Base-by-base conservation (phyloP, 768 basidiomycete species). In the Podaxis pistillaris region DNA sequence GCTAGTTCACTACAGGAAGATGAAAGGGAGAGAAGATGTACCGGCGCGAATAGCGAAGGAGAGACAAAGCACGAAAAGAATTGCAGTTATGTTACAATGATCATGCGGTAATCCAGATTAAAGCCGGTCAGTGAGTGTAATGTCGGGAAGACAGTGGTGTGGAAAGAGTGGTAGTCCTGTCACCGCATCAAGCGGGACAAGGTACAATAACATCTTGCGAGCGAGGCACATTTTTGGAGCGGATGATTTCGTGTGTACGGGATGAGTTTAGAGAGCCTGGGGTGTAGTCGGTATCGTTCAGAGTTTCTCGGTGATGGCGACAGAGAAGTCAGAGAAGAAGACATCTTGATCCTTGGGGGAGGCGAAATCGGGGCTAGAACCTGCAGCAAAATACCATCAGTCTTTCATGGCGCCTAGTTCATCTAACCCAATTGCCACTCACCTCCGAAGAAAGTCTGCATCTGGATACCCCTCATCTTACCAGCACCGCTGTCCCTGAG, bases 381-480 rank as follows among this genome's bases (percentile, higher is more conserved):
- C 70, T 67, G 19, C 36, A 62, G 44, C 8, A 60, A 15, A 19
- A 30, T 12, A 33, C 7, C n/a, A 61, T 63, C 37, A 59, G 28
- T 7, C 51, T 58, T 54, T 3, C 36, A 17, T 28, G 13, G 56
- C 28, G 37, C 38, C 13, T 8, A 19, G 30, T 11, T 5, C 50
- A 12, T 12, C 24, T 28, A 62, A 30, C n/a, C 51, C 46, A 37
- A 33, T 53, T 50, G 63, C 28, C 47, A 61, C 53, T 44, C 68
- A 82, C 85, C 87, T 52, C 89, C 89, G 66, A 91, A 91, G 82
- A 91, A 91, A 22, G 89, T 88, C 75, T 91, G 86, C 79, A 87
- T 83, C 72, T 85, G 85, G 61, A 89, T 82, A 19, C 90, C 90
- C 33, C 84, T 79, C 68, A 91, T 81, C 65, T 78, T 79, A 41